phyloP scores from a whole-genome alignment of 2,329 filamentous ascomycete species.

The Fusarium anguioides region DNA sequence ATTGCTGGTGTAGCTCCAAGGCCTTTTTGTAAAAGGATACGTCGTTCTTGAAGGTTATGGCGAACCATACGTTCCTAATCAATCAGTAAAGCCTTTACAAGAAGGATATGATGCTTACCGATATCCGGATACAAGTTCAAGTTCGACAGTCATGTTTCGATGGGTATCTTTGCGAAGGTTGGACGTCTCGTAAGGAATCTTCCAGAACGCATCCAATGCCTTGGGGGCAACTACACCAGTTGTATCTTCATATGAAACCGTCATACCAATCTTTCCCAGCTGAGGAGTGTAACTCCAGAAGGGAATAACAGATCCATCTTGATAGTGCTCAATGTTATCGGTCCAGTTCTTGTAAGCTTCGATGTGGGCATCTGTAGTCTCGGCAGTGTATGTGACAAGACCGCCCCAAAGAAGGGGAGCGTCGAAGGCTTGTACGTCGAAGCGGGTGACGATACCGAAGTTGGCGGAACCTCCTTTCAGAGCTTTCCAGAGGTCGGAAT shows the following conservation, averaged over 20 bases:
- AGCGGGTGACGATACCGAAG: constrained; percentile 35
- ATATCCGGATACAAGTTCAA: constrained; percentile 15
- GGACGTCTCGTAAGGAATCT: constrained; percentile 8
- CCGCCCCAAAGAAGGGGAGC: constrained; percentile 31
- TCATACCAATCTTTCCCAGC: constrained; percentile 7
- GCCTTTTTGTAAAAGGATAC: constrained; percentile 12
- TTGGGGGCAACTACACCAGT: constrained; percentile 5
- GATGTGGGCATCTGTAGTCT: constrained; percentile 25
- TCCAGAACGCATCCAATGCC: constrained; percentile 6
- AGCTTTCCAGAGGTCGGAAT: constrained; percentile 27
- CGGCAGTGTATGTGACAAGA: constrained; percentile 21
- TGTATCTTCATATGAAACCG: constrained; percentile 12
- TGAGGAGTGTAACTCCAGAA: constrained; percentile 22
- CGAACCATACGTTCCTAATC: constrained; percentile 11
- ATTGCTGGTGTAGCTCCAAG: constrained; percentile 2
- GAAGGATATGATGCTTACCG: neutral
- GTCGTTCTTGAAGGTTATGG: constrained; percentile 14
- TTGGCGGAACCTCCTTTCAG: constrained; percentile 32
- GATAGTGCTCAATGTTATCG: constrained; percentile 7
- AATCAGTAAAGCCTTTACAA: rapidly evolving
- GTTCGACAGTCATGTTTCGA: constrained; percentile 17
- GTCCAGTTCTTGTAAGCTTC: constrained; percentile 30
- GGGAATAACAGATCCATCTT: constrained; percentile 14
- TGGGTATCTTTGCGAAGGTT: constrained; percentile 16
- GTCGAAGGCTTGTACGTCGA: constrained; percentile 32